Evolutionary conservation across 768 basidiomycete genomes (phyloP), one percentile per base, ranked within the genome.

Genomic region (Crepidotus variabilis): DNA sequence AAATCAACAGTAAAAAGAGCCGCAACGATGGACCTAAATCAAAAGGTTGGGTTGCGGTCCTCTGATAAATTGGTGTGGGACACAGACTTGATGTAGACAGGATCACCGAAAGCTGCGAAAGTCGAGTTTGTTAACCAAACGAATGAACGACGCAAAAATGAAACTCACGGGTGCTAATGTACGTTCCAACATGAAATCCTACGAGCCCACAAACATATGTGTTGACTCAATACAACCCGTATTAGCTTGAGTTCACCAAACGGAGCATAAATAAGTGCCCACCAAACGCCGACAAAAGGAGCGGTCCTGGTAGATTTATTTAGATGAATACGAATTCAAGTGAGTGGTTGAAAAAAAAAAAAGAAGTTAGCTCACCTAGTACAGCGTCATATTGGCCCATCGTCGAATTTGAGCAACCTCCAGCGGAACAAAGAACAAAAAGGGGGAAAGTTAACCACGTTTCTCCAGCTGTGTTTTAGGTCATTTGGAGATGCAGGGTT

Each of bases 131-230:
- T 20, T 14, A 43, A 11, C 39, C 18, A 16, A 14, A 43, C 18
- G 4, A 2, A 20, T 43, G 39, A 43, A 43, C 28, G 18, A 14
- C 5, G 11, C 35, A 23, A 58, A 54, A 64, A 65, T 22, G 51
- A 34, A 1, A 63, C 69, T 60, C 67, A 77, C 65, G 71, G 68
- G 57, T 69, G 68, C 28, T 62, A 56, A 60, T 70, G 67, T 56
- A 75, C 57, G n/a, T 67, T 61, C 58, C 66, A 69, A 57, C 77
- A 50, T 68, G 66, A 22, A 64, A 60, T 47, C 64, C 63, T 18
- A 66, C 63, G 23, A 66, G 36, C 10, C 69, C 69, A 46, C 60
- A 66, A 13, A 63, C 34, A 54, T 70, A 69, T 16, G 64, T 67
- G 45, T 69, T 68, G 20, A 69, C 68, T 69, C 47, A 43, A 43